Percentiles rank a stretch among this genome's conserved stretches.
phyloP scores from a whole-genome alignment of 1,139 yeast genomes.

The Debaryomyces robertsiae region DNA sequence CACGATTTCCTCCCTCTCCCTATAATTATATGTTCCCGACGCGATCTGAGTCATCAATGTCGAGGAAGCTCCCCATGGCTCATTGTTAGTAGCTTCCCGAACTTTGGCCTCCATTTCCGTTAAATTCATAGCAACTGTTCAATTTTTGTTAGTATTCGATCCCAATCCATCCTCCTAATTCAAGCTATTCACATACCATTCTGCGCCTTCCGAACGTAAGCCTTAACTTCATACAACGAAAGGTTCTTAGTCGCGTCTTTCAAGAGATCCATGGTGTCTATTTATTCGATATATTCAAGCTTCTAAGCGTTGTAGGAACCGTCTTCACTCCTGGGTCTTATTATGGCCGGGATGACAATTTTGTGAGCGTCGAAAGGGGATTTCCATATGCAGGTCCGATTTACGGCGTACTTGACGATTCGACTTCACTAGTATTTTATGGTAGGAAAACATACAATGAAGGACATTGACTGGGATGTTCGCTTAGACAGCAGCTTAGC shows the following conservation, averaged over 20 bases:
- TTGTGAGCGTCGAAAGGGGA: conserved; percentile 6
- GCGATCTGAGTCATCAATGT: conserved; percentile 94
- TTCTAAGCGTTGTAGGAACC: conserved; percentile 1
- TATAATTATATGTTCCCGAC: conserved; percentile 86
- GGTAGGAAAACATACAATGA: too few species aligned
- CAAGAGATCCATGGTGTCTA: conserved; percentile 57
- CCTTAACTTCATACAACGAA: conserved; percentile 91
- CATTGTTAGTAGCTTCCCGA: conserved; percentile 96
- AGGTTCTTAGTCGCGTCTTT: conserved; percentile 79
- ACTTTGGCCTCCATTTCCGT: conserved; percentile 96
- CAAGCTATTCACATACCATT: conserved; percentile 55
- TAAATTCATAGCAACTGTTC: conserved; percentile 75
- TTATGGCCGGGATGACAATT: conserved; percentile 1
- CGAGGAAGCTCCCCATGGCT: conserved; percentile 99
- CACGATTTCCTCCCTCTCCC: conserved; percentile 76
- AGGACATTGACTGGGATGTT: too few species aligned
- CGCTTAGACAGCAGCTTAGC: too few species aligned
- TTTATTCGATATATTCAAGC: conserved; percentile 6
- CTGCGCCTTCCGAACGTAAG: conserved; percentile 96
- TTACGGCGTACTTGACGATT: too few species aligned
- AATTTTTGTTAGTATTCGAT: conserved; percentile 17
- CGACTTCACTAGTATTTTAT: too few species aligned
- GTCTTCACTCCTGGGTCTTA: conserved; percentile 1
- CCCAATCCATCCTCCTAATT: neutral
- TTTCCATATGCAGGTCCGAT: conserved; percentile 1